Evolutionary conservation across 73 alveolate genomes (phyloP).

Genomic region (Urostyla sp.): DNA sequence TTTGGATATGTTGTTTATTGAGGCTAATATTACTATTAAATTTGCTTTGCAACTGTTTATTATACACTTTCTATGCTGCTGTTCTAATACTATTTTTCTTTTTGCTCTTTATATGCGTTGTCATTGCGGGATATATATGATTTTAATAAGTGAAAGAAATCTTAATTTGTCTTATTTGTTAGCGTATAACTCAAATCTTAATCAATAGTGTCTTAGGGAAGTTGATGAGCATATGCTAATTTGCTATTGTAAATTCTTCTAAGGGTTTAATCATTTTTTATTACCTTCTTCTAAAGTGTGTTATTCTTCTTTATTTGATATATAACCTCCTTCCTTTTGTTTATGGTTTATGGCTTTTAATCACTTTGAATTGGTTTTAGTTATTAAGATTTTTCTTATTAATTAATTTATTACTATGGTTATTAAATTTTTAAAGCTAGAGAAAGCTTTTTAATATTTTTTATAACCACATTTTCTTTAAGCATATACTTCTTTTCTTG

Average conservation of each 20-base stretch:
- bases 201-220: neutral
- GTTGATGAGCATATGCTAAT: neutral
- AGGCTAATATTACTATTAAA: too few species aligned
- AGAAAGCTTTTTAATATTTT: neutral
- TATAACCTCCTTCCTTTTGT: conserved; percentile 8
- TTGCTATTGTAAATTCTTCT: conserved; percentile 5
- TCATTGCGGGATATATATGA: neutral
- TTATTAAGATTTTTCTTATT: neutral
- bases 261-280: neutral
- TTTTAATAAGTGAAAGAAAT: conserved; percentile 30
- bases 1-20: too few species aligned
- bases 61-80: neutral
- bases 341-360: neutral
- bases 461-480: neutral
- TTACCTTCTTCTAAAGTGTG: neutral
- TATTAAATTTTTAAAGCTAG: neutral
- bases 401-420: neutral
- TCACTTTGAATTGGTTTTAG: neutral
- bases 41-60: too few species aligned
- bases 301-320: conserved; percentile 5
- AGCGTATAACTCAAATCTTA: conserved; percentile 26
- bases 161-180: conserved; percentile 33
- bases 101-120: neutral
- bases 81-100: neutral
- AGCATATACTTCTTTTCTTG: neutral